Conservation (phyloP, 768 basidiomycete species). For the Mycena epipterygia region DNA sequence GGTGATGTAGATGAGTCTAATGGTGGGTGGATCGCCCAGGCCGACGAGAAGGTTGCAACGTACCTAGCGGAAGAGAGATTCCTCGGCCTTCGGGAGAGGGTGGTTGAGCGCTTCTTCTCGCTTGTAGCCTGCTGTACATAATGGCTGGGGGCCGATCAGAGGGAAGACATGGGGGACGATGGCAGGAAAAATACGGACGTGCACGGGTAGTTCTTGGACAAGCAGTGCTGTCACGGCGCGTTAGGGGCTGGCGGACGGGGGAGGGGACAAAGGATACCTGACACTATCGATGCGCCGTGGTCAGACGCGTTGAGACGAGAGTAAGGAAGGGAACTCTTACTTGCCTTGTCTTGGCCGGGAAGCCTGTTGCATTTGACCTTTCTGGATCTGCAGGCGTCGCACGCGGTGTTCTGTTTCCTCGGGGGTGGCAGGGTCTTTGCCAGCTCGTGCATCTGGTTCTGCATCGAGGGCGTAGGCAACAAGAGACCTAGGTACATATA, state of each 20-base stretch:
- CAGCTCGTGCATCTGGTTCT: constrained; percentile 87
- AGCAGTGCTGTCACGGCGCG: constrained; percentile 72
- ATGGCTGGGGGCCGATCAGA: constrained; percentile 61
- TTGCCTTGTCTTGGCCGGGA: constrained; percentile 86
- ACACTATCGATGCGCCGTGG: constrained; percentile 59
- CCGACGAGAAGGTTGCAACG: constrained; percentile 45
- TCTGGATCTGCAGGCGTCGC: constrained; percentile 91
- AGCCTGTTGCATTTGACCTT: constrained; percentile 92
- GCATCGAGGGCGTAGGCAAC: constrained; percentile 75
- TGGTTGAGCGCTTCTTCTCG: constrained; percentile 81
- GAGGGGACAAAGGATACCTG: constrained; percentile 62
- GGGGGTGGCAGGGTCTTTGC: constrained; percentile 87
- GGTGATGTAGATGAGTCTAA: neutral
- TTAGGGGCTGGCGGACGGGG: constrained; percentile 31
- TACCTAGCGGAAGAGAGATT: constrained; percentile 69
- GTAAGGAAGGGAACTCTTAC: constrained; percentile 39
- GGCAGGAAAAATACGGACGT: constrained; percentile 70
- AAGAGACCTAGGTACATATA: constrained; percentile 64
- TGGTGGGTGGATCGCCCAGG: constrained; percentile 38
- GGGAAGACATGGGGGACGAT: constrained; percentile 26
- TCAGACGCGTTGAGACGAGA: constrained; percentile 29
- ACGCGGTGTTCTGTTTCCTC: constrained; percentile 93
- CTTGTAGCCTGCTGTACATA: constrained; percentile 87
- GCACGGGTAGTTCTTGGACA: constrained; percentile 92
- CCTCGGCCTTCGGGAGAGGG: constrained; percentile 73